Evolutionary conservation across 257 asterid genomes (phyloP), one percentile per base, ranked within the genome.

Genomic region (Ocimum tenuiflorum): DNA sequence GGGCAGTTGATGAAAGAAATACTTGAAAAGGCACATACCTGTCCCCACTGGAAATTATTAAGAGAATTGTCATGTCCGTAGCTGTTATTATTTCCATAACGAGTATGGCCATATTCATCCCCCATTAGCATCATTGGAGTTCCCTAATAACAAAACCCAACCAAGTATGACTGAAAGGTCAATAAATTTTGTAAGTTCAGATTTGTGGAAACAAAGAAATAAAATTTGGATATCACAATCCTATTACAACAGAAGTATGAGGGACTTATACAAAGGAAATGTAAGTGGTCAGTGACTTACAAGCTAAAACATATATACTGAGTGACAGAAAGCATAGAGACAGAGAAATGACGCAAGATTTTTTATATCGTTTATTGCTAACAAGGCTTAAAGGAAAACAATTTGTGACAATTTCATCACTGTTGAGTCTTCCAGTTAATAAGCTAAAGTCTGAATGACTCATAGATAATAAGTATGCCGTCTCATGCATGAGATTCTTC

Each of bases 41-140:
- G 94, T 62, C 75, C 80, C 99, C 99, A 92, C 68, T 82, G 99
- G 84, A 92, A 89, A 80, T 89, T 76, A 74, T 92, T 92, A 65
- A 87, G 81, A 43, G 96, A 78, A 75, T 73, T 89, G 71, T 92
- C 99, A 76, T 89, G 97, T 63, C 99, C 99, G 62, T 92, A 92
- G 68, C 99, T 92, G 81, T 92, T 92, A 77, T 92, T 92, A 73
- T 92, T 92, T 69, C 97, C 99, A 60, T 73, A 72, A 59, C 99
- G 96, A 65, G 97, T 92, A 72, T 92, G 99, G 13, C 82, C 99
- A 72, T 92, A 92, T 73, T 92, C 99, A 84, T 92, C 99, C 69
- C 98, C 99, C 99, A 89, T 89, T 72, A 92, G 88, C 97, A 92
- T 89, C 99, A 92, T 92, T 14, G 99, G 96, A 60, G 95, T 86